These are phyloP conservation scores for Medicago arabica DNA, from an alignment of 306 rosid species.

Conservation along the genomic window DNA sequence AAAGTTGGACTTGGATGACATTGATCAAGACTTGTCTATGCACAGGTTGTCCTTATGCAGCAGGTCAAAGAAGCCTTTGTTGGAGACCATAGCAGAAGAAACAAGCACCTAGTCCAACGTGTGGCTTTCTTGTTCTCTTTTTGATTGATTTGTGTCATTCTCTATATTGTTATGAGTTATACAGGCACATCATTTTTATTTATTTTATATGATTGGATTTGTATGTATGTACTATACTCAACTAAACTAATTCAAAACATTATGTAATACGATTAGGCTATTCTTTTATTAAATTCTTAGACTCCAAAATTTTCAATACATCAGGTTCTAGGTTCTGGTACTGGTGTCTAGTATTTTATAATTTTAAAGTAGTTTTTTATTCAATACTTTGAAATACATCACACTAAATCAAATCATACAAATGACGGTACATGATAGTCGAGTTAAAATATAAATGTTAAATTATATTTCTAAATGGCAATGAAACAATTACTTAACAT, in stretches of 20 bases:
- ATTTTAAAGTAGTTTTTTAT: too few species aligned
- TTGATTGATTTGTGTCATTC: neutral
- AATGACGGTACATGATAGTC: neutral
- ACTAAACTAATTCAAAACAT: constrained; percentile 28
- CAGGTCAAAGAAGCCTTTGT: constrained; percentile 82
- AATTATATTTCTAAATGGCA: neutral
- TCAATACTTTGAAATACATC: neutral
- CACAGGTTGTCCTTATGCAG: constrained; percentile 72
- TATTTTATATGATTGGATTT: constrained; percentile 28
- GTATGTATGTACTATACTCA: constrained; percentile 42
- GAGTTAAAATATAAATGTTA: neutral
- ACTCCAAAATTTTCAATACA: neutral
- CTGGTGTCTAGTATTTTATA: too few species aligned
- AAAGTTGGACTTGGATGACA: constrained; percentile 63
- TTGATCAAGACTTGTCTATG: constrained; percentile 64
- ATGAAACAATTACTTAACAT: neutral
- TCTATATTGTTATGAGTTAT: constrained; percentile 22
- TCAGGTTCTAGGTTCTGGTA: neutral
- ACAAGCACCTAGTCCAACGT: constrained; percentile 28
- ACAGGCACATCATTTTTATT: constrained; percentile 15
- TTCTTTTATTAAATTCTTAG: constrained; percentile 32
- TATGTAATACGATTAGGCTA: neutral
- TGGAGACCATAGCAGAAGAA: constrained; percentile 85
- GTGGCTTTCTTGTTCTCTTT: constrained; percentile 12
- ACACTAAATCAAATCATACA: neutral